Evolutionary conservation across 106 monocot genomes (phyloP).

Genomic region (Allium cepa): DNA sequence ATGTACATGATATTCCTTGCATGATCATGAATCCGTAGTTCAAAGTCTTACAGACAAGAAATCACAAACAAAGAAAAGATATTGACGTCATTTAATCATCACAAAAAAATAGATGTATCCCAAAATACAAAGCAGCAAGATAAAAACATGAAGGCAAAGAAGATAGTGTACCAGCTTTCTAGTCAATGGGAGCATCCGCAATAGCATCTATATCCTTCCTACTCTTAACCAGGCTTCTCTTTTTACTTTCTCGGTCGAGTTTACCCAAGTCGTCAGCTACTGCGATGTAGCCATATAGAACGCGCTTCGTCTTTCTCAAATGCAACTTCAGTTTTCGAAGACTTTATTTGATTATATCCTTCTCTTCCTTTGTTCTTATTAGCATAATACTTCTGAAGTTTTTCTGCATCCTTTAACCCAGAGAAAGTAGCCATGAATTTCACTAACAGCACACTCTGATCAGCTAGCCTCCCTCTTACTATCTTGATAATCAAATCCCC

Average conservation of each 20-base stretch:
- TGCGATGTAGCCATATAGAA: constrained; percentile 60
- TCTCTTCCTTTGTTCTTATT: constrained; percentile 33
- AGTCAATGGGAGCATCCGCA: constrained; percentile 40
- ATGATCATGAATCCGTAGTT: too few relatives aligned
- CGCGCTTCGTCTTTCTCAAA: constrained; percentile 17
- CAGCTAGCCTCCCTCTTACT: constrained; percentile 34
- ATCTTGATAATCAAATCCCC: constrained; percentile 33
- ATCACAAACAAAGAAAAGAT: too few relatives aligned
- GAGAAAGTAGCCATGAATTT: constrained; percentile 72
- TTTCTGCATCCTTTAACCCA: constrained; percentile 59
- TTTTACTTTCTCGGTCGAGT: constrained; percentile 51
- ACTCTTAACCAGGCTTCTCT: constrained; percentile 52
- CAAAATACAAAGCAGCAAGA: too few relatives aligned
- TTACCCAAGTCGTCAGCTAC: constrained; percentile 58
- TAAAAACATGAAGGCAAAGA: too few relatives aligned
- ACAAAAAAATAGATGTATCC: too few relatives aligned
- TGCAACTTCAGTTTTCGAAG: neutral
- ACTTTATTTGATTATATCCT: constrained; percentile 22
- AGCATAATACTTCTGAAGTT: constrained; percentile 42
- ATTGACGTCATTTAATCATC: too few relatives aligned
- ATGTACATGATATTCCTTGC: too few relatives aligned
- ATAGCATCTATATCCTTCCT: constrained; percentile 66
- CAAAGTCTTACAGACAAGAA: too few relatives aligned
- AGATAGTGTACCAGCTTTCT: neutral
- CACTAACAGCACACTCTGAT: constrained; percentile 43